These are phyloP conservation scores for Linum lewisii DNA, from an alignment of 345 rosid species.

Conservation along the genomic window DNA sequence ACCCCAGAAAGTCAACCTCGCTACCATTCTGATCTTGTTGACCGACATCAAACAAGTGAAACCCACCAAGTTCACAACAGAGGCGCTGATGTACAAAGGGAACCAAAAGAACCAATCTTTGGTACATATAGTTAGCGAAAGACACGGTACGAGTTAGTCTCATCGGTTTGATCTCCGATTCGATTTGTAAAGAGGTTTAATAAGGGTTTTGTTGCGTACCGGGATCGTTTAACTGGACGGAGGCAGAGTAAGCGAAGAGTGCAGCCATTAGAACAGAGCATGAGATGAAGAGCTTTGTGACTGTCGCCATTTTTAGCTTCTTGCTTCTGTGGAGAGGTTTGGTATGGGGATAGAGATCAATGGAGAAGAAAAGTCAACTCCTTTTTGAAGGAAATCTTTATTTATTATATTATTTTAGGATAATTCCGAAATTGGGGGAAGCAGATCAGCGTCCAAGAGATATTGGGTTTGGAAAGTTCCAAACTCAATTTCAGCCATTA, in stretches of 20 bases:
- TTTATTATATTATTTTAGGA: too few species aligned
- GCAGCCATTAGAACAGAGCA: constrained; percentile 51
- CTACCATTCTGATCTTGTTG: constrained; percentile 20
- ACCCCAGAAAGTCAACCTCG: constrained; percentile 21
- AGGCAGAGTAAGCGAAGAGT: constrained; percentile 72
- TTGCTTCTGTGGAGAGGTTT: background rate
- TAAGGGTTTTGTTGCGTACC: constrained; percentile 25
- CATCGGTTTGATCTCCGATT: too few species aligned
- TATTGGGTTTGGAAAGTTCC: too few species aligned
- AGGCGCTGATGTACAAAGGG: constrained; percentile 58
- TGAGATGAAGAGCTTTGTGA: constrained; percentile 2
- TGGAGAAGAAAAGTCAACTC: too few species aligned
- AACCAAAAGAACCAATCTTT: constrained; percentile 86
- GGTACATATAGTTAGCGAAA: background rate
- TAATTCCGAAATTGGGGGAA: too few species aligned
- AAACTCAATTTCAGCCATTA: too few species aligned
- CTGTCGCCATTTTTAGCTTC: constrained; percentile 11
- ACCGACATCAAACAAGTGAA: too few species aligned
- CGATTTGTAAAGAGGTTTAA: background rate
- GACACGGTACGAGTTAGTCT: background rate
- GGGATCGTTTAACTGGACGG: constrained; percentile 70
- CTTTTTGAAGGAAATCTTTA: too few species aligned
- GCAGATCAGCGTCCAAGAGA: too few species aligned
- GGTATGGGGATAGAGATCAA: too few species aligned
- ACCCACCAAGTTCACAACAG: constrained; percentile 41